Base-by-base conservation (phyloP, 805 yeast species). In the Schizosaccharomyces cryophilus region DNA sequence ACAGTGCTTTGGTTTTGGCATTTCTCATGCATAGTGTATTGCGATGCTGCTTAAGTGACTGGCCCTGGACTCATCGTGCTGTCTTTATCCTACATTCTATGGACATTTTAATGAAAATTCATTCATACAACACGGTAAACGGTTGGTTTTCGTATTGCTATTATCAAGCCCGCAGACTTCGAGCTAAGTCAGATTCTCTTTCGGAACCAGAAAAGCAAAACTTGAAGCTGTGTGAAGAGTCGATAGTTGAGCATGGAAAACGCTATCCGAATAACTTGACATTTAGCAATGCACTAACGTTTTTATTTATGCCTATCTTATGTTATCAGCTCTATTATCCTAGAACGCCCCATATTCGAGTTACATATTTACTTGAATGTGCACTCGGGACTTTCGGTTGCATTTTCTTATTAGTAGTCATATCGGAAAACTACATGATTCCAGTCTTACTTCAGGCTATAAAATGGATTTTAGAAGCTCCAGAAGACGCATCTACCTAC, bases 291-390 rank as follows among this genome's bases (percentile, higher is more conserved):
- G 30, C 42, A 26, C n/a, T 61, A 1, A 58, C 48, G 24, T 61
- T 45, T 40, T 58, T 60, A 2, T 62, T 61, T 48, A 47, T 61
- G 26, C 62, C 62, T 7, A 47, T 51, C 15, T 19, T 61, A 35
- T 61, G 62, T 56, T 61, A 60, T 51, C 58, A 61, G n/a, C 19
- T 61, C n/a, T 54, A 59, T 21, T 60, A 47, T 24, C 62, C 62
- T 5, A 26, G 61, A 2, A 48, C 51, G 11, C n/a, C 61, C 9
- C 58, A 30, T 5, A 17, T 61, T 58, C 58, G 62, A 15, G 11
- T 40, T 17, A 15, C 13, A 4, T 59, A 59, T 15, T 29, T 59
- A 11, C n/a, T 42, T 11, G 61, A 59, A n/a, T 21, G 47, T 13
- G 54, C 54, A 15, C 11, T 30, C 31, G 58, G 58, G 1, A 51